Evolutionary conservation across 768 basidiomycete genomes (phyloP), one percentile per base, ranked within the genome.

Genomic region (Fomitopsis pulvina): DNA sequence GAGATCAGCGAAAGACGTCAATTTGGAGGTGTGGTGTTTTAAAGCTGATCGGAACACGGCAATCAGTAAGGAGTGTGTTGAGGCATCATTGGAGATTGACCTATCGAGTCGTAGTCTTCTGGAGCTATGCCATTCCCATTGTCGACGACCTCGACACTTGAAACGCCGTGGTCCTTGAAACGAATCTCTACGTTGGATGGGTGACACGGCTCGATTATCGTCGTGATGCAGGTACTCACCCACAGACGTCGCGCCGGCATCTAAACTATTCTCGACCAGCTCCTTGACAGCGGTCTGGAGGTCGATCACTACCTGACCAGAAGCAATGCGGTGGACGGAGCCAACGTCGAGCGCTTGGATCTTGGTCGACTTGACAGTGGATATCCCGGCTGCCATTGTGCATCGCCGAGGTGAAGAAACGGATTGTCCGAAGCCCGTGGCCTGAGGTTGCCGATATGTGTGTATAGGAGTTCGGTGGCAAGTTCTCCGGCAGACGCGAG

Each of bases 211-310:
- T 41, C 21, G 20, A 41, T 44, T 25, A 44, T n/a, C 20, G 4
- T n/a, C 21, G 34, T 1, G 25, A 29, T n/a, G 10, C 10, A 41
- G 4, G 7, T 8, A 60, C 83, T 26, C 40, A 89, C 95, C 94
- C 37, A 99, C 80, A 56, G 69, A 81, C 0, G 87, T 92, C 0
- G 93, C 90, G 0, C 87, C 87, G 1, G 96, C 93, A 64, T 99
- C 96, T 25, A 97, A 70, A 51, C 91, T 89, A 64, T 99, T 99
- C 68, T 99, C 96, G 2, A 99, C 79, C 8, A 98, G 80, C 65
- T 99, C 96, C 64, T 98, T 99, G 51, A 97, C 84, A 1, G 92
- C 92, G 0, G 87, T 89, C 63, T 93, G 92, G 0, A 98, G 78
- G 63, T 96, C 92, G 24, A 94, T 75, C 1, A 98, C 87, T 41